A percentile compares a stretch with the other conserved stretches of the same genome.
phyloP scores from a whole-genome alignment of 257 asterid genomes.

The Plantago ovata region DNA sequence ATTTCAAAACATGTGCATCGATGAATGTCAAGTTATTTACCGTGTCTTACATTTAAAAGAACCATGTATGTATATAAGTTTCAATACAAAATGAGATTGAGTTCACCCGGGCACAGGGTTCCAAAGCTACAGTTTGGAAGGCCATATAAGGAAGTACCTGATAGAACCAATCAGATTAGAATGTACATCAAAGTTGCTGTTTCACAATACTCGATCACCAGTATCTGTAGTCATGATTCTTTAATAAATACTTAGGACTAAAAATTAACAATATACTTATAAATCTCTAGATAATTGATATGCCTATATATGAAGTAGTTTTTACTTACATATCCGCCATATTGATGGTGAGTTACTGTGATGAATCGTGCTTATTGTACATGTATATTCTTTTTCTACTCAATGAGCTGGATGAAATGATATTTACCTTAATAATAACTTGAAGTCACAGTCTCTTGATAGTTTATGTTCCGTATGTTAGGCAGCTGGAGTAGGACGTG shows the following conservation, averaged over 20 bases:
- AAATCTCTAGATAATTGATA: too few relatives aligned
- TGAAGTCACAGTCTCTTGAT: neutral
- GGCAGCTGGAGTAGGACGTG: too few relatives aligned
- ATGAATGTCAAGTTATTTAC: too few relatives aligned
- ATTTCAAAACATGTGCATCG: conserved; percentile 18
- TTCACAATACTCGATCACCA: conserved; percentile 3
- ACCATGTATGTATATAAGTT: neutral
- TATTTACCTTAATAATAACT: neutral
- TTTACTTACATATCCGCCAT: too few relatives aligned
- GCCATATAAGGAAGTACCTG: conserved; percentile 78
- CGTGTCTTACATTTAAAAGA: conserved; percentile 13
- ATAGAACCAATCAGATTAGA: conserved; percentile 27
- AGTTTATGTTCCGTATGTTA: too few relatives aligned
- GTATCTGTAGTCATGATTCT: conserved; percentile 3
- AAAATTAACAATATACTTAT: too few relatives aligned
- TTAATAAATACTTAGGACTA: conserved; percentile 6
- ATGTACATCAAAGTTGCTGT: conserved; percentile 7
- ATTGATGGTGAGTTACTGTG: too few relatives aligned
- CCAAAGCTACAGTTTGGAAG: conserved; percentile 89
- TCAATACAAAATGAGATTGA: conserved; percentile 11
- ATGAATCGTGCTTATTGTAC: too few relatives aligned
- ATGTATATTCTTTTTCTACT: neutral
- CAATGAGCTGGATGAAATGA: neutral
- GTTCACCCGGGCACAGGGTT: conserved; percentile 91
- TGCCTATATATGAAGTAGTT: too few relatives aligned